Evolutionary conservation across 2,329 filamentous ascomycete species (phyloP).

Genomic region (Diaporthe velutina): DNA sequence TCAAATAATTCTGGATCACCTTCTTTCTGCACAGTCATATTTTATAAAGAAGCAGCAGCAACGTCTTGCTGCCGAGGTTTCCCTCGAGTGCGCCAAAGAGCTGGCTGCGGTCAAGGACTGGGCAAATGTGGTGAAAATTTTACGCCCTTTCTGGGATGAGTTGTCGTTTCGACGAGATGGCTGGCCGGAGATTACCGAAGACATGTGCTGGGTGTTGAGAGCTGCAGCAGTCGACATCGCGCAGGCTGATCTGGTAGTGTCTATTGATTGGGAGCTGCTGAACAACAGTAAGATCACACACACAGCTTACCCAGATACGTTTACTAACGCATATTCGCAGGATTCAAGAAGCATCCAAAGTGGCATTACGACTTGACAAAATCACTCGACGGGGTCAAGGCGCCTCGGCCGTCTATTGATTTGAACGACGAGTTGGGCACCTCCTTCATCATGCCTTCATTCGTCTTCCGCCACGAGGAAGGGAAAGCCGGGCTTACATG

Average conservation of each 20-base stretch:
- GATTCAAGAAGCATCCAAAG: slow-evolving; percentile 64
- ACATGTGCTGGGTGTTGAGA: slow-evolving; percentile 72
- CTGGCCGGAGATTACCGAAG: slow-evolving; percentile 71
- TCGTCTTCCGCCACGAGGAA: slow-evolving; percentile 40
- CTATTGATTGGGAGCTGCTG: slow-evolving; percentile 76
- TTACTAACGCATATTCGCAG: slow-evolving; percentile 51
- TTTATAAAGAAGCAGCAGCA: slow-evolving; percentile 67
- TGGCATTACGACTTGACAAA: slow-evolving; percentile 74
- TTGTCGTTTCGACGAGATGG: slow-evolving; percentile 68
- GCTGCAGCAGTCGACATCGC: slow-evolving; percentile 66
- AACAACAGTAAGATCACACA: slow-evolving; percentile 64
- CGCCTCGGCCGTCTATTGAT: slow-evolving; percentile 62
- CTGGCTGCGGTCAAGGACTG: slow-evolving; percentile 63
- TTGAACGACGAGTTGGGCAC: slow-evolving; percentile 64
- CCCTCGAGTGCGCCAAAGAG: slow-evolving; percentile 70
- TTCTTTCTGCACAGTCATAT: slow-evolving; percentile 65
- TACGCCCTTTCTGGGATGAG: slow-evolving; percentile 70
- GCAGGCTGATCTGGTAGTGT: slow-evolving; percentile 68
- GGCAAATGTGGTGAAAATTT: slow-evolving; percentile 65
- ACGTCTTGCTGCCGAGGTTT: slow-evolving; percentile 67
- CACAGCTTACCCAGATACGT: not conserved
- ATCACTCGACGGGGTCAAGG: slow-evolving; percentile 64
- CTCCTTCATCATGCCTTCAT: slow-evolving; percentile 65
- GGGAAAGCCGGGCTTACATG: slow-evolving; percentile 67
- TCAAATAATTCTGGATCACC: slow-evolving; percentile 65